Evolutionary conservation across 805 yeast species (phyloP), one percentile per base, ranked within the genome.

Genomic region (Metschnikowia henanensis): DNA sequence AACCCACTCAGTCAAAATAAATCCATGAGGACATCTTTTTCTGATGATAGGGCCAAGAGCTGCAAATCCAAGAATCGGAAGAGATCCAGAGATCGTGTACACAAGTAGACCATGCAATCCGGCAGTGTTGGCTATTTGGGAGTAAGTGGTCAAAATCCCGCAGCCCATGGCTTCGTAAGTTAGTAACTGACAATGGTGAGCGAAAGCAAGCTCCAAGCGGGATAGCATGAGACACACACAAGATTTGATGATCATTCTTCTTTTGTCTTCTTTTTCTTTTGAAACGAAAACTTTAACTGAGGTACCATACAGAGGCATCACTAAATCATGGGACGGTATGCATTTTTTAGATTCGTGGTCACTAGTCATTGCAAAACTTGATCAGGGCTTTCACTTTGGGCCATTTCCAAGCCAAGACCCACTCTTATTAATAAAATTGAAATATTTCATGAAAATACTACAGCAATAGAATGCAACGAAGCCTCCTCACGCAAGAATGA

Each of bases 1-100:
- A n/a, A 88, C 92, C 97, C 97, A 91, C 61, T 91, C 96, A 4
- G 96, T 89, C 53, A 91, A 68, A 21, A 91, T 90, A 61, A 91
- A 91, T 3, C 97, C 97, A 7, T 87, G 80, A 0, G 97, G 97
- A 54, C 95, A 87, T 53, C 77, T 76, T 46, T 71, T 76, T 51
- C 96, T 73, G 46, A 91, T 83, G 8, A 81, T 60, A 1, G 97
- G 97, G 0, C 97, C 97, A 46, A 87, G 66, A 41, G 77, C 76
- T 0, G 94, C 87, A 70, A 91, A 91, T n/a, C 87, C 64, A 47
- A 87, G 72, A 66, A 91, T 83, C 4, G 97, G 97, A 37, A 91
- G 62, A 1, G 96, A 84, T 29, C 96, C 94, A 15, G 84, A 68
- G 10, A 88, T 52, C 1, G 90, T 80, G 59, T 91, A 91, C 7